Conservation (phyloP, 352 stramenopile species). For the Globisporangium cylindrosporum region DNA sequence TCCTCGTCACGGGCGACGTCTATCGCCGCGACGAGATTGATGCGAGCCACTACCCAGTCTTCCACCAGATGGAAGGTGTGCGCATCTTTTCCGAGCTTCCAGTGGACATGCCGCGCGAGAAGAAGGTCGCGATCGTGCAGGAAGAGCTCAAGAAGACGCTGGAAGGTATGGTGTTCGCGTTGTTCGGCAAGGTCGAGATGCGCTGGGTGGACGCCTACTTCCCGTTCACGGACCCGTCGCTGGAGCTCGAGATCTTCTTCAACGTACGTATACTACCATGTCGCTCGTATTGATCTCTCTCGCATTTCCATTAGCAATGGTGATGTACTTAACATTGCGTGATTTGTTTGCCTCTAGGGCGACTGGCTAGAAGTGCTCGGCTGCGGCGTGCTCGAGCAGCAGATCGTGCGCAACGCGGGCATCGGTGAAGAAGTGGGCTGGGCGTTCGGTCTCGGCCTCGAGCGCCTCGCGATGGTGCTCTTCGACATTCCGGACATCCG, state of each 20-base stretch:
- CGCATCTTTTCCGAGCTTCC: constrained; percentile 91
- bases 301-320: neutral
- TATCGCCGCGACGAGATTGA: constrained; percentile 99
- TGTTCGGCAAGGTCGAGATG: constrained; percentile 94
- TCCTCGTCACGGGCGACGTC: constrained; percentile 94
- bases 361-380: constrained; percentile 99
- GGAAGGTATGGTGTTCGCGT: constrained; percentile 91
- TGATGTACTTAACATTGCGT: neutral
- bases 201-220: constrained; percentile 99
- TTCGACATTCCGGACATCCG: constrained; percentile 99
- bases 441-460: constrained; percentile 98
- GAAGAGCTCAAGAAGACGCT: constrained; percentile 95
- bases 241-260: constrained; percentile 99
- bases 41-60: constrained; percentile 98
- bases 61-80: constrained; percentile 99
- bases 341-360: constrained; percentile 30
- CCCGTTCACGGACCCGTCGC: constrained; percentile 98
- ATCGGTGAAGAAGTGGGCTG: constrained; percentile 91
- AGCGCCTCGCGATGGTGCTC: constrained; percentile 98
- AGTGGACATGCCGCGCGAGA: constrained; percentile 46
- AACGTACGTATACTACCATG: constrained; percentile 44
- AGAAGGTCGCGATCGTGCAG: constrained; percentile 80
- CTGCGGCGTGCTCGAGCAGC: constrained; percentile 95
- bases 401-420: constrained; percentile 91
- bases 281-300: neutral